Evolutionary conservation across 2,329 filamentous ascomycete species (phyloP).

Genomic region (Hypoxylon sp.): DNA sequence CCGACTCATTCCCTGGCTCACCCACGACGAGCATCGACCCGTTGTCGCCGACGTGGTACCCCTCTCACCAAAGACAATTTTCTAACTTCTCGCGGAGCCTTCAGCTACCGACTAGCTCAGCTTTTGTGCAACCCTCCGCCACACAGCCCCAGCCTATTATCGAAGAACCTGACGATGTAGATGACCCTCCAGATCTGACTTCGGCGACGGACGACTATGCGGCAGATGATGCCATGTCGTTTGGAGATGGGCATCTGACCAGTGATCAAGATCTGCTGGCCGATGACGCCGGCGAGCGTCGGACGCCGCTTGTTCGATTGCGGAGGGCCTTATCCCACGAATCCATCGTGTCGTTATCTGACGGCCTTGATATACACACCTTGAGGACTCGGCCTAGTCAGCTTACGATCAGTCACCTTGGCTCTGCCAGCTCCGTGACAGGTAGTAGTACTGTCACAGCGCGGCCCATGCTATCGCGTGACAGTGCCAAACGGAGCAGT

Average conservation of each 20-base stretch:
- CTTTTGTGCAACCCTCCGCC: slow-evolving; percentile 34
- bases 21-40: slow-evolving; percentile 80
- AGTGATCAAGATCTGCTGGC: slow-evolving; percentile 44
- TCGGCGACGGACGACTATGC: slow-evolving; percentile 49
- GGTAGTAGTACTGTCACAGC: slow-evolving; percentile 67
- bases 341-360: slow-evolving; percentile 85
- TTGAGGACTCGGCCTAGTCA: slow-evolving; percentile 79
- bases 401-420: slow-evolving; percentile 65
- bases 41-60: slow-evolving; percentile 65
- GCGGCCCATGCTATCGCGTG: slow-evolving; percentile 62
- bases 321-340: slow-evolving; percentile 81
- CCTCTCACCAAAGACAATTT: slow-evolving; percentile 61
- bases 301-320: slow-evolving; percentile 55
- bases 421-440: slow-evolving; percentile 61
- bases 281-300: slow-evolving; percentile 46
- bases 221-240: slow-evolving; percentile 42
- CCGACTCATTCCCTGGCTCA: slow-evolving; percentile 77
- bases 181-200: slow-evolving; percentile 44
- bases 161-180: slow-evolving; percentile 45
- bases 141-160: slow-evolving; percentile 41
- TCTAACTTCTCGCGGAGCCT: slow-evolving; percentile 65
- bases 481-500: slow-evolving; percentile 58
- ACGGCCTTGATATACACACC: slow-evolving; percentile 90
- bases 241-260: slow-evolving; percentile 25
- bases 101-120: slow-evolving; percentile 43